Percentiles rank a stretch among this genome's conserved stretches.
These are phyloP conservation scores for Naegleria lovaniensis DNA, from an alignment of 208 protist genomes.

Conservation along the genomic window DNA sequence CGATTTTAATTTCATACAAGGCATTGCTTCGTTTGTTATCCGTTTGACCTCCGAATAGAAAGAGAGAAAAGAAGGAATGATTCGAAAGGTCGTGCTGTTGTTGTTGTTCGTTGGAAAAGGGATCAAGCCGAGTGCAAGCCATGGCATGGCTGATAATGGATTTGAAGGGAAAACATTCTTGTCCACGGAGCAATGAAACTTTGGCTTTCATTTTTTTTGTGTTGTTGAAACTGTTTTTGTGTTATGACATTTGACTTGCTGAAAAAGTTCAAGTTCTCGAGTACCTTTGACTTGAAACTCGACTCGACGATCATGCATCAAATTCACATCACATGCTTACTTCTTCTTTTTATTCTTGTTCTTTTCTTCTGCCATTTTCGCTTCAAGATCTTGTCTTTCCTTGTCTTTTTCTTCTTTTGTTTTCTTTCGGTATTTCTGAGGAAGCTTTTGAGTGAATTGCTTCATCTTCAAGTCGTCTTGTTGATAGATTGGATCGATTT, in stretches of 20 bases:
- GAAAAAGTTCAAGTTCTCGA: no score
- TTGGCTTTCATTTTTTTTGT: no score
- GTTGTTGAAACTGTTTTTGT: no score
- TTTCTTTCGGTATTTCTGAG: not conserved
- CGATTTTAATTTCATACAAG: not conserved
- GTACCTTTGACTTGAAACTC: no score
- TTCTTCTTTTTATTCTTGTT: slow-evolving; percentile 2
- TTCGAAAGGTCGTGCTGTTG: not conserved
- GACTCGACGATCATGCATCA: no score
- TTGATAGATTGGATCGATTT: slow-evolving; percentile 48
- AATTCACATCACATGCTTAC: not conserved
- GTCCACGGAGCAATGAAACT: no score
- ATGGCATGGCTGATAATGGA: not conserved
- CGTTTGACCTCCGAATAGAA: not conserved
- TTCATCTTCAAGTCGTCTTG: slow-evolving; percentile 33
- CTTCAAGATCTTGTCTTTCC: not conserved
- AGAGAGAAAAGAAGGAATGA: not conserved
- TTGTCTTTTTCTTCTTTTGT: not conserved
- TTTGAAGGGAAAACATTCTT: not conserved
- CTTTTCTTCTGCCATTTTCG: slow-evolving; percentile 8
- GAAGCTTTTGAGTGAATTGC: not conserved
- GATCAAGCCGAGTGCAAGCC: not conserved
- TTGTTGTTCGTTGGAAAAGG: not conserved
- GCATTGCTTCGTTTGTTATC: not conserved
- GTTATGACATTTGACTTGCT: no score